Evolutionary conservation across 2,329 filamentous ascomycete genomes (phyloP), one percentile per base, ranked within the genome.

Genomic region (Diaporthe sp.): DNA sequence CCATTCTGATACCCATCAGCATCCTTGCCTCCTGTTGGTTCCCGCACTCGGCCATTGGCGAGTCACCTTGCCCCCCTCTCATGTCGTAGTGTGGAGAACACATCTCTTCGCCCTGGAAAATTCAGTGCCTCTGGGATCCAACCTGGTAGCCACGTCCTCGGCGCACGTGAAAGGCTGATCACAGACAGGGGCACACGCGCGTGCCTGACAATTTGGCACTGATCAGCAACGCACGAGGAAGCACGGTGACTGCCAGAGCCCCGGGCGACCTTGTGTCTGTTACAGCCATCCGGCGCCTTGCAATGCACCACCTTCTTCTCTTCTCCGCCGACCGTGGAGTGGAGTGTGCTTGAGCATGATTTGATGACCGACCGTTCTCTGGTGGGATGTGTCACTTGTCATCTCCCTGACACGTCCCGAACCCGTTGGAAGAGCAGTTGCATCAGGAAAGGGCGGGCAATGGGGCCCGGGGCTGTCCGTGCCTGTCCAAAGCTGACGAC

Each of bases 401-500:
- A 53, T 53, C 62, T 51, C 8, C 49, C 62, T 68, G 31, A 68
- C 62, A 51, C 31, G 46, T 39, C 28, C 31, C 17, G 22, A 68
- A 51, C 6, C 46, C 46, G 9, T 25, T 22, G 46, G 15, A 17
- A 53, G 62, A 37, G 28, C 19, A 37, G 1, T 67, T 51, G 62
- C 44, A 51, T 51, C 62, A 68, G 46, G 31, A 68, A 39, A 37
- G 28, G 19, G 49, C 31, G 19, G 39, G 31, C 46, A 28, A 39
- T 28, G 46, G 49, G 22, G 62, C 46, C 28, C 19, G 62, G 44
- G 44, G 62, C 44, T 39, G 28, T 51, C 62, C 31, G 62, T 68
- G 46, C 62, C n/a, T 28, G 62, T 53, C 46, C 62, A 53, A 51
- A 37, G 44, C 62, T 68, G 62, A 53, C 62, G 62, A 53, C 44